Evolutionary conservation across 179 eudicot species (phyloP), one percentile per base, ranked within the genome.

Genomic region (Vitellaria paradoxa): DNA sequence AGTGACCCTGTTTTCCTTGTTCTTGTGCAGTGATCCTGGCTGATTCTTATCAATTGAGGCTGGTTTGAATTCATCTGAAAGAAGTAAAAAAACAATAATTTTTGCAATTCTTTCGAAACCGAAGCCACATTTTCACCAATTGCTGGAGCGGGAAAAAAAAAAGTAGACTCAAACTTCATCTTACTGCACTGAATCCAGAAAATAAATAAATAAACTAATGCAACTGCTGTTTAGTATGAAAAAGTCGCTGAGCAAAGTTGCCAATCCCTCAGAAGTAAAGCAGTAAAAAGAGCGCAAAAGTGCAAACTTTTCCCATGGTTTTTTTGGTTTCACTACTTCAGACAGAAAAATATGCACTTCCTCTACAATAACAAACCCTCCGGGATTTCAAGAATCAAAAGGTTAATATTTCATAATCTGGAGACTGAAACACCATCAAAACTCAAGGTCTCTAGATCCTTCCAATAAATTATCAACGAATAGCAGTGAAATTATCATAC

Each of bases 11-110:
- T 93, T 92, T 66, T 93, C 98, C 84, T 96, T 96, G 73, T 79
- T 85, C 82, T 94, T 89, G 81, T 89, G 98, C 69, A 96, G 67
- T 24, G 78, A 63, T 65, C 99, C 99, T 0, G 88, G 86, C 75
- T 91, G 99, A 74, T 80, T 87, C 85, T 96, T 91, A 76, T 96
- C 99, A 40, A 93, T 91, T 21, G 99, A 95, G 0, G 99, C 99
- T 15, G 99, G 99, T 72, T 93, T 90, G 74, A 96, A 96, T 79
- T 93, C 99, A 87, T 96, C 99, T 95, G 92, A 52, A 57, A 74
- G 6, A 6, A 14, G 52, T 20, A 30, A 30, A 30, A 30, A 55
- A 4, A 37, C 17, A 57, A 17, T 61, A 76, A 70, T 10, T 30
- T 30, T 53, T 45, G 30, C 61, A 50, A 75, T 3, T 4, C 45